Base-by-base conservation (phyloP, 2,329 filamentous ascomycete genomes). In the Albifimbria verrucaria region DNA sequence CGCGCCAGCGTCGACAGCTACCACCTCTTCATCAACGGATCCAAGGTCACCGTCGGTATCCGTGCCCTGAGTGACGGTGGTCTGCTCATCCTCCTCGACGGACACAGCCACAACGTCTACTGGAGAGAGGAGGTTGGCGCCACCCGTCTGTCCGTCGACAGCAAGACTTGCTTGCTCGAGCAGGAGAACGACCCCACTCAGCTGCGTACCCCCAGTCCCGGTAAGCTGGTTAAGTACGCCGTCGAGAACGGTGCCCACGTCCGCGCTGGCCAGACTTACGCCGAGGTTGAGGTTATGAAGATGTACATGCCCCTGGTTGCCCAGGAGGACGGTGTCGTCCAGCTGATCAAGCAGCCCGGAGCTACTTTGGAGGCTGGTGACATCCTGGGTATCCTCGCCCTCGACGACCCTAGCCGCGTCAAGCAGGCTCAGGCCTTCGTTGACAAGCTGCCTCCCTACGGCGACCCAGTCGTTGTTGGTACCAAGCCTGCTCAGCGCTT, bases 281-380 rank as follows among this genome's bases (percentile, higher is more conserved):
- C 94, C 52, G 94, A 99, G 73, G 93, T 99, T 41, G 94, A 99
- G 76, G 94, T 99, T 74, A 99, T 99, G 94, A 99, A 99, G 83
- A 99, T 99, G 94, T 97, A 97, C 82, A 99, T 99, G 94, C 94
- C 94, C 66, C 81, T 99, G 52, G 83, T 99, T 56, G 90, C 94
- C 3, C 88, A 92, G 68, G 94, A 99, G 72, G 94, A 96, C 64
- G 94, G 94, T 78, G 83, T 96, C 51, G 93, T 99, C 52, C 94
- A 97, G 77, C 84, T 99, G 65, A 96, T 99, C 80, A 99, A 99
- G 84, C 94, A 97, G 77, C 94, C 94, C 57, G 94, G 94, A 71
- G 90, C 94, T n/a, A 95, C 92, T 18, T 88, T 99, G 47, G 92
- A 97, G 72, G 94, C 94, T 68, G 94, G 94, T 72, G 94, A 99